Conservation (phyloP, 2,329 filamentous ascomycete species). For the Cyphellophora europaea region DNA sequence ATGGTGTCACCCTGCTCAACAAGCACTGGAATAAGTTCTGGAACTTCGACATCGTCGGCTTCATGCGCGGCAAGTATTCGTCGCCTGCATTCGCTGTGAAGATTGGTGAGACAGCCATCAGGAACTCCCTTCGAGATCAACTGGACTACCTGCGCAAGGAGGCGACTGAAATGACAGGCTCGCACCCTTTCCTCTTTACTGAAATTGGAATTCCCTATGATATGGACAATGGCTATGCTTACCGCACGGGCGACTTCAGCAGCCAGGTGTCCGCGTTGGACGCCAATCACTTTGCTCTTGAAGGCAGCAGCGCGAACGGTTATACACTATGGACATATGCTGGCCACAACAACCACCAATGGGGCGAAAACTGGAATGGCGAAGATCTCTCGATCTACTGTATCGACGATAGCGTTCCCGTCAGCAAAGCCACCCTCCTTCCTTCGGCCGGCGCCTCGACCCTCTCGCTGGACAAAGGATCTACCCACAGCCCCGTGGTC, state of each 20-base stretch:
- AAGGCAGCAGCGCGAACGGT: slow-evolving; percentile 73
- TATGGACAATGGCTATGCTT: slow-evolving; percentile 94
- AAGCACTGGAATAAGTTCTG: slow-evolving; percentile 98
- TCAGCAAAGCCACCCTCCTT: slow-evolving; percentile 20
- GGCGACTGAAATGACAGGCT: slow-evolving; percentile 77
- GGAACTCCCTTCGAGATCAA: slow-evolving; percentile 87
- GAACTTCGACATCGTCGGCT: slow-evolving; percentile 92
- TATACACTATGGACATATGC: slow-evolving; percentile 87
- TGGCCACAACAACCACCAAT: slow-evolving; percentile 73
- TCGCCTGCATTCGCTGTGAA: slow-evolving; percentile 87
- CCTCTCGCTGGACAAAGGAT: slow-evolving; percentile 28
- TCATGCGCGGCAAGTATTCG: slow-evolving; percentile 79
- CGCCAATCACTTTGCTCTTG: slow-evolving; percentile 87
- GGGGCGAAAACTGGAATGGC: slow-evolving; percentile 94
- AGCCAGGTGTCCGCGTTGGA: slow-evolving; percentile 90
- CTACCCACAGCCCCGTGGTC: slow-evolving; percentile 33
- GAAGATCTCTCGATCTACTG: slow-evolving; percentile 92
- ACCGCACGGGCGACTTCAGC: slow-evolving; percentile 89
- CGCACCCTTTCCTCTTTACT: slow-evolving; percentile 80
- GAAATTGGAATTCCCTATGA: slow-evolving; percentile 98
- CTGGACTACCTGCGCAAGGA: slow-evolving; percentile 74
- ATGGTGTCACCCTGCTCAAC: slow-evolving; percentile 90
- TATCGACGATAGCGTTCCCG: slow-evolving; percentile 61
- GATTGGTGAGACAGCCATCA: slow-evolving; percentile 83
- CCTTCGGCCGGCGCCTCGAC: slow-evolving; percentile 29